Evolutionary conservation across 176 grass and related monocot species (phyloP), one percentile per base, ranked within the genome.

Genomic region (Juncus inflexus): DNA sequence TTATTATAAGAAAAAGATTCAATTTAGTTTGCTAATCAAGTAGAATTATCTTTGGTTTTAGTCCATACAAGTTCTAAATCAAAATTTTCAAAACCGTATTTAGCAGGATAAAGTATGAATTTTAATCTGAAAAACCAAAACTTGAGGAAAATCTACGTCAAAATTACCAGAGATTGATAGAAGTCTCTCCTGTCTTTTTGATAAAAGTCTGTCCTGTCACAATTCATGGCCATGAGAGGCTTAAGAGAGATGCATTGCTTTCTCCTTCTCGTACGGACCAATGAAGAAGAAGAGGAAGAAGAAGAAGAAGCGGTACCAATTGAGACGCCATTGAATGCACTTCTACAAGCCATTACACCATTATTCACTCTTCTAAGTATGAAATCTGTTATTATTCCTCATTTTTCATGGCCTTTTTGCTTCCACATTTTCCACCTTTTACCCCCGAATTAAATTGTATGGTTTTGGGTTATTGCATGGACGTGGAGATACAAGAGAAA

Each of bases 151-250:
- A 28, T 28, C 19, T 28, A 28, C 35, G 9, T 14, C n/a, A 45
- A 1, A 40, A 19, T 12, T 79, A 90, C 91, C 57, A 85, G 83
- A 64, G 83, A 84, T 19, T 77, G 67, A 36, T 80, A 80, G 42
- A 60, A 53, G 40, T 77, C 84, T 3, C 43, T 47, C 9, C 43
- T 47, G 43, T 28, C 19, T 28, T 28, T 28, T 28, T 28, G 19
- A 28, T 28, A 28, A 28, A 28, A 28, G 19, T 58, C 61, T 71
- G 72, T 65, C 62, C 42, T 50, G 65, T 90, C 78, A 53, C 79
- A 87, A 82, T 72, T 83, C 68, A 87, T 74, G 35, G 74, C 78
- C 69, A 85, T 76, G 37, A 79, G 62, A 12, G 65, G 71, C 61
- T 15, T 76, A 14, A 50, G n/a, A 43, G 55, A 55, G 77, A 74